phyloP scores from a whole-genome alignment of 768 basidiomycete species.

The Russula emetica region DNA sequence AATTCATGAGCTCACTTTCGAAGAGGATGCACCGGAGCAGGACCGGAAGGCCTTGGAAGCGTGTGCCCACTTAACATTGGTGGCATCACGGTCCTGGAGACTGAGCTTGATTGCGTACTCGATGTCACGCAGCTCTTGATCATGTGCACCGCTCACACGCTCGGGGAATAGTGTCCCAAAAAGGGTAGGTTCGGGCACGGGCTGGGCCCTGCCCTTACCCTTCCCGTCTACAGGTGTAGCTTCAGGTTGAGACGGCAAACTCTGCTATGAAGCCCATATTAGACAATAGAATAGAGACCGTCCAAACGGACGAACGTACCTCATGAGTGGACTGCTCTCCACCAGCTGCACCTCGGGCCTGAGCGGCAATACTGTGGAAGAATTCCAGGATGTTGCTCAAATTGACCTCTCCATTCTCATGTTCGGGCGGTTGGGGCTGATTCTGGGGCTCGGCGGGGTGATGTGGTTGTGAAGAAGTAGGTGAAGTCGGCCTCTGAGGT shows the following conservation, averaged over 20 bases:
- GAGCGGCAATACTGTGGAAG: no score
- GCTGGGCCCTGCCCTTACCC: slow-evolving; percentile 8
- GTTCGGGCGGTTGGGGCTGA: no score
- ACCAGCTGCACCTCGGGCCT: background rate
- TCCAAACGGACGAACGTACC: background rate
- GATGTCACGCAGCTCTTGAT: slow-evolving; percentile 10
- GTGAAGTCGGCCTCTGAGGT: background rate
- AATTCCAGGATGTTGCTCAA: no score
- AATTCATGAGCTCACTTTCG: background rate
- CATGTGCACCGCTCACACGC: no score
- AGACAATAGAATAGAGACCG: background rate
- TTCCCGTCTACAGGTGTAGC: background rate
- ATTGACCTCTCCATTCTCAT: no score
- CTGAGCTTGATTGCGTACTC: slow-evolving; percentile 17
- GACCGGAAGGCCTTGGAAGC: slow-evolving; percentile 1
- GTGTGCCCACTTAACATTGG: no score
- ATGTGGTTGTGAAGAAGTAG: no score
- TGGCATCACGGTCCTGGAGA: no score
- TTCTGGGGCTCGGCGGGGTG: no score
- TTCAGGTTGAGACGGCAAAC: background rate
- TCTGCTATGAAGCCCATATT: background rate
- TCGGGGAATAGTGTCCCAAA: slow-evolving; percentile 17
- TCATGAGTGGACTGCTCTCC: background rate
- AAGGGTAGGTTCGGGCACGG: background rate
- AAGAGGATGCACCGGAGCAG: slow-evolving; percentile 10